These are phyloP conservation scores for Stagonosporopsis cucurbitacearum DNA, from an alignment of 2,329 filamentous ascomycete genomes.

Conservation along the genomic window DNA sequence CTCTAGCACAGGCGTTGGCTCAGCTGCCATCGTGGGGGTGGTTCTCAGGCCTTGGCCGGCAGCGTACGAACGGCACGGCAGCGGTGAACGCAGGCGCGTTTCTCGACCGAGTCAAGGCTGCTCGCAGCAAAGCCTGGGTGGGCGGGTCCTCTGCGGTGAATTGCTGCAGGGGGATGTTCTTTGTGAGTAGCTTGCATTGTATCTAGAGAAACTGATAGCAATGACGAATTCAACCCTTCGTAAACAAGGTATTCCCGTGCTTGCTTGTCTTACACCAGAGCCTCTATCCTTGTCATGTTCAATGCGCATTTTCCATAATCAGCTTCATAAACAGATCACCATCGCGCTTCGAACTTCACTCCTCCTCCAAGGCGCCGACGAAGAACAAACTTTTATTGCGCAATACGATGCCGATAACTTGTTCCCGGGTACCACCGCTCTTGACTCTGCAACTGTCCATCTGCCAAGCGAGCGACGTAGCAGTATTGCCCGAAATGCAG, in stretches of 20 bases:
- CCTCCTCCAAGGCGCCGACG: not conserved
- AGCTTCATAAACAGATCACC: not conserved
- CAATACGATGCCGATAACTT: conserved; percentile 4
- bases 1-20: not conserved
- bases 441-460: not conserved
- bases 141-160: not conserved
- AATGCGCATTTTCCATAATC: not conserved
- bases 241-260: not conserved
- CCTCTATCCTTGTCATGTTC: not conserved
- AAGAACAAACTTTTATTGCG: not conserved
- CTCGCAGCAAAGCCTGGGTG: not conserved
- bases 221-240: not conserved
- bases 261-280: not conserved
- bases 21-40: not conserved
- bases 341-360: not conserved
- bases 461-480: not conserved
- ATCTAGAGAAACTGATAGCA: not conserved
- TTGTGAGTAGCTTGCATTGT: not conserved
- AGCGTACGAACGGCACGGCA: not conserved
- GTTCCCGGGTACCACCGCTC: not conserved
- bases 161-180: not conserved
- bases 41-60: conserved; percentile 1
- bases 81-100: not conserved
- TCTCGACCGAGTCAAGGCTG: not conserved
- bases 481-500: not conserved